Conservation (phyloP, 306 rosid genomes). For the Geum urbanum region DNA sequence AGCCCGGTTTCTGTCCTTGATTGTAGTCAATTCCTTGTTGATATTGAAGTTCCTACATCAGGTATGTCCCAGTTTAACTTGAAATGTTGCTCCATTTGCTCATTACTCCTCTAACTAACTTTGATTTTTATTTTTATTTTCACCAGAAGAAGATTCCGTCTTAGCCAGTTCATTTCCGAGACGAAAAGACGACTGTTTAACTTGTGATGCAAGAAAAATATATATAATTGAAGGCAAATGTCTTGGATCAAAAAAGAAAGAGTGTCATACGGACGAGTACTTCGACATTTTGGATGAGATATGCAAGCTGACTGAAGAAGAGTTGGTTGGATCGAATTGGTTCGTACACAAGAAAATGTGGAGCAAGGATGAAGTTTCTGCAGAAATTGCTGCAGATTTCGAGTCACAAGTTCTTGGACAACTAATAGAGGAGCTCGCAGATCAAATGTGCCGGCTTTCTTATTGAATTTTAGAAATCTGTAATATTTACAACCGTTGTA, state of each 20-base stretch:
- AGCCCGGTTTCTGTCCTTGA: conserved; percentile 91
- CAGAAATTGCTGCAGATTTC: conserved; percentile 45
- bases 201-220: conserved; percentile 33
- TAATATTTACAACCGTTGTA: conserved; percentile 27
- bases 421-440: conserved; percentile 58
- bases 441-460: conserved; percentile 29
- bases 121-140: background rate
- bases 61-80: conserved; percentile 35
- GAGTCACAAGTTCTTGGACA: conserved; percentile 46
- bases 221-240: conserved; percentile 26
- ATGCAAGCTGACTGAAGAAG: conserved; percentile 47
- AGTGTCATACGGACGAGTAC: conserved; percentile 19
- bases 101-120: background rate
- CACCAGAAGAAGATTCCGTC: conserved; percentile 33
- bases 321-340: conserved; percentile 43
- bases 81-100: background rate
- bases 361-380: conserved; percentile 35
- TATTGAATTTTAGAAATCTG: conserved; percentile 11
- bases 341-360: conserved; percentile 12
- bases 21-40: conserved; percentile 32
- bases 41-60: conserved; percentile 40
- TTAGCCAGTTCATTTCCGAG: conserved; percentile 34
- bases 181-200: conserved; percentile 41
- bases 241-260: conserved; percentile 33
- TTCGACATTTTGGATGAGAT: conserved; percentile 42